Base-by-base conservation (phyloP, 768 basidiomycete genomes). In the Lactarius hatsudake region DNA sequence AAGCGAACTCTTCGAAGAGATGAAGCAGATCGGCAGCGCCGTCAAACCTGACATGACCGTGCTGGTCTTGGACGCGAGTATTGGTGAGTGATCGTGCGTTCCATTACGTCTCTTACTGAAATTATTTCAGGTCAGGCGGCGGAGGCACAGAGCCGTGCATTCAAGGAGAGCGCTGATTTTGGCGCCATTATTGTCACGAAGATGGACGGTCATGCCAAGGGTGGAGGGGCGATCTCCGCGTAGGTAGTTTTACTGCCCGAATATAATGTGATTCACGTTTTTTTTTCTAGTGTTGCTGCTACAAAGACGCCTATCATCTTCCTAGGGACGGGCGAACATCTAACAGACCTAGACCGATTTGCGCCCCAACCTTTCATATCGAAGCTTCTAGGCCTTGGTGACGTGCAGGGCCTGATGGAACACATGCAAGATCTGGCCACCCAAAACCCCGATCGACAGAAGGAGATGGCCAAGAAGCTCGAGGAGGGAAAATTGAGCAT, bases 111-210 rank as follows among this genome's bases (percentile, higher is more conserved):
- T 28, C 36, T 42, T 59, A n/a, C 60, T 62, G 54, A 62, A 51
- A 43, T 59, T 63, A 10, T 40, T 58, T 23, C 51, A 78, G 94
- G 96, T 74, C 97, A 99, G 83, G 96, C 97, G 10, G 97, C 97
- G 17, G 97, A 99, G 75, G 91, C 93, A 6, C 97, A 99, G 74
- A 91, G 91, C 76, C 86, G 87, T 51, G 97, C 97, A 1, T 99
- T 99, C 84, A 99, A 99, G 78, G 96, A 98, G 69, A 94, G 91
- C 67, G 93, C 95, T 26, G 87, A 97, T 75, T 99, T 99, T 75
- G 97, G 96, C 65, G 97, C 96, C 2, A 99, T 99, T 71, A 97
- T 99, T 67, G 97, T 99, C 18, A 99, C 97, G 13, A 99, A 99
- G 79, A 94, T 99, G 88, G 97, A 99, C 72, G 97, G 97, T 5